phyloP scores from a whole-genome alignment of 2,329 filamentous ascomycete genomes.

The Penicillium sp. region DNA sequence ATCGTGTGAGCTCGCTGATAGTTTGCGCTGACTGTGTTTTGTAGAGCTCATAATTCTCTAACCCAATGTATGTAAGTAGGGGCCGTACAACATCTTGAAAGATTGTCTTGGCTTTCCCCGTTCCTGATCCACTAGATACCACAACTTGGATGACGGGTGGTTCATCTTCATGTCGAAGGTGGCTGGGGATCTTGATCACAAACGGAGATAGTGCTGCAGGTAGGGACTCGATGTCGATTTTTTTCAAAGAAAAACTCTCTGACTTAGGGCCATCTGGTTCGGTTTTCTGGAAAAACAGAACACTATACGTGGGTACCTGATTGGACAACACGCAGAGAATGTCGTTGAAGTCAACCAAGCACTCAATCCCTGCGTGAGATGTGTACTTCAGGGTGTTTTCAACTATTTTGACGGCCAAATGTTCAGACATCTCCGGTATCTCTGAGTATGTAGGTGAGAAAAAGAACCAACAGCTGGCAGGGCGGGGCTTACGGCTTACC shows the following conservation, averaged over 20 bases:
- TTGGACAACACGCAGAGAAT: conserved; percentile 27
- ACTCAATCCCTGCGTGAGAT: conserved; percentile 9
- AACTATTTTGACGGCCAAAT: conserved; percentile 5
- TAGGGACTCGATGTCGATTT: conserved; percentile 15
- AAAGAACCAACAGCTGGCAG: neutral
- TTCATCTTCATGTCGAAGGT: conserved; percentile 18
- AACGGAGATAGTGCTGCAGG: conserved; percentile 17
- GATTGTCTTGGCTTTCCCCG: conserved; percentile 55
- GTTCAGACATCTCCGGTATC: neutral
- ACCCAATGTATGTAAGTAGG: conserved; percentile 49
- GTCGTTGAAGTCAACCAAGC: conserved; percentile 18
- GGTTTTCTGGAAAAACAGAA: conserved; percentile 24
- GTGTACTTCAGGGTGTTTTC: conserved; percentile 20
- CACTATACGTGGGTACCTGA: conserved; percentile 6
- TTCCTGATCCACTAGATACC: conserved; percentile 66
- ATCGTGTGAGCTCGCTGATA: conserved; percentile 61
- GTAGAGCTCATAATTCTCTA: conserved; percentile 54
- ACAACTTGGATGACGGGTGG: conserved; percentile 53
- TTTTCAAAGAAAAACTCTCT: conserved; percentile 12
- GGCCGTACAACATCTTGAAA: conserved; percentile 57
- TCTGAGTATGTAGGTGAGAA: neutral
- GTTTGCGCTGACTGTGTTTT: conserved; percentile 63
- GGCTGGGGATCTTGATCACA: conserved; percentile 18
- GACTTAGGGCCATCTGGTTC: neutral
- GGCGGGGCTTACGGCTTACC: conserved; percentile 1